phyloP scores from a whole-genome alignment of 2,329 filamentous ascomycete genomes.

The Aspergillus melleus region DNA sequence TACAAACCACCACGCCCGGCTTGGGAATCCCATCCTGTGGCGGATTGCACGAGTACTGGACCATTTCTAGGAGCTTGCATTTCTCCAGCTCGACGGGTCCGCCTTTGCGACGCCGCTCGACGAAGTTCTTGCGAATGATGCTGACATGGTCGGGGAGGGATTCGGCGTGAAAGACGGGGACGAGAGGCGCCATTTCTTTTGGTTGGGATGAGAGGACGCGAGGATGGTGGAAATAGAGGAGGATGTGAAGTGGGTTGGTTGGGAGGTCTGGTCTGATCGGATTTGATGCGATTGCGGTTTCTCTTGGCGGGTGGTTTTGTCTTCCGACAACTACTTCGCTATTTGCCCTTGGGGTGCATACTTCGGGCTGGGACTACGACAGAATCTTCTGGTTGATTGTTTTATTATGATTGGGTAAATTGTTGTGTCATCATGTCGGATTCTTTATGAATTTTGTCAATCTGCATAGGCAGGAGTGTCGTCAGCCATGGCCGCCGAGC shows the following conservation, averaged over 20 bases:
- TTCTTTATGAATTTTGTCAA: neutral
- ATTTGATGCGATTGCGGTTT: neutral
- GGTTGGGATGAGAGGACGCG: too few relatives aligned
- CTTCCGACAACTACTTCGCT: neutral
- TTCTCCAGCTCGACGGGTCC: slow-evolving; percentile 51
- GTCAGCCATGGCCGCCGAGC: slow-evolving; percentile 31
- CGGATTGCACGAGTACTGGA: slow-evolving; percentile 64
- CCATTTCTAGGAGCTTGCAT: slow-evolving; percentile 59
- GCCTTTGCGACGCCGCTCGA: slow-evolving; percentile 54
- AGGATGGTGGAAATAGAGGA: neutral
- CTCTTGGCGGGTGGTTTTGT: neutral
- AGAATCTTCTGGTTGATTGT: neutral
- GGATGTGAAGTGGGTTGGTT: too few relatives aligned
- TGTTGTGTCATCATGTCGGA: neutral
- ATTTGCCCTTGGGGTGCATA: too few relatives aligned
- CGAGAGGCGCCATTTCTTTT: slow-evolving; percentile 55
- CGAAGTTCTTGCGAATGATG: slow-evolving; percentile 43
- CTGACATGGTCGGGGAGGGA: slow-evolving; percentile 55
- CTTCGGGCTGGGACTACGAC: neutral
- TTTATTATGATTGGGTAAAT: neutral
- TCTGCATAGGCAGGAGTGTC: neutral
- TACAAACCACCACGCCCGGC: slow-evolving; percentile 51
- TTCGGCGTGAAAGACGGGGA: slow-evolving; percentile 54
- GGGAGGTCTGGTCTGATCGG: neutral
- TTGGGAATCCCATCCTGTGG: slow-evolving; percentile 43